Evolutionary conservation across 768 basidiomycete species (phyloP).

Genomic region (Boletellus sp.): DNA sequence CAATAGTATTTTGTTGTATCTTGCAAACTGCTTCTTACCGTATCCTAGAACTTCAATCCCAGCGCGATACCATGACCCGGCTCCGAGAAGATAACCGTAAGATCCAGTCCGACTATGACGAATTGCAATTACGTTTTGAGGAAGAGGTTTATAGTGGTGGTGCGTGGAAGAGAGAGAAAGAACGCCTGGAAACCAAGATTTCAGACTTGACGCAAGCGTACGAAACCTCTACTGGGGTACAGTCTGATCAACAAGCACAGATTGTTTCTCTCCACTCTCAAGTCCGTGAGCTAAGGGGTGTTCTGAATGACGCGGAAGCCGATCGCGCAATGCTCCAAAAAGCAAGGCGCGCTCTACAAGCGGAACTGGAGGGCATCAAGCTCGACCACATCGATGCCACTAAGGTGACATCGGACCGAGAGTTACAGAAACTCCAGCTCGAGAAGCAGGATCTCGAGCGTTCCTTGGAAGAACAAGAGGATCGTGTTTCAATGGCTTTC

Average conservation of each 20-base stretch:
- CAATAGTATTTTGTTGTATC: slow-evolving; percentile 1
- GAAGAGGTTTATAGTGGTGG: slow-evolving; percentile 75
- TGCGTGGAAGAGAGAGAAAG: slow-evolving; percentile 86
- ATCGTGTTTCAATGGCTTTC: slow-evolving; percentile 65
- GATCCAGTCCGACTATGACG: slow-evolving; percentile 70
- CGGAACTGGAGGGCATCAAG: slow-evolving; percentile 78
- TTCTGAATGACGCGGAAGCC: slow-evolving; percentile 82
- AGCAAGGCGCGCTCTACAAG: slow-evolving; percentile 74
- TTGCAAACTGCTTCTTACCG: slow-evolving; percentile 4
- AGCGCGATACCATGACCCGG: slow-evolving; percentile 70
- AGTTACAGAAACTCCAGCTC: slow-evolving; percentile 69
- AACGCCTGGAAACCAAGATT: slow-evolving; percentile 82
- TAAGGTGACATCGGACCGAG: slow-evolving; percentile 67
- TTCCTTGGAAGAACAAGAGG: slow-evolving; percentile 73
- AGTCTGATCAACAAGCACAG: slow-evolving; percentile 79
- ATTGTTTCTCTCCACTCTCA: slow-evolving; percentile 83
- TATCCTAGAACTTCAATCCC: slow-evolving; percentile 64
- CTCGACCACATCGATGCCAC: slow-evolving; percentile 66
- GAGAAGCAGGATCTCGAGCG: slow-evolving; percentile 82
- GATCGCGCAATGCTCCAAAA: slow-evolving; percentile 77
- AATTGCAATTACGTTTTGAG: slow-evolving; percentile 69
- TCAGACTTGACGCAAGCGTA: slow-evolving; percentile 69
- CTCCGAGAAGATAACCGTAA: slow-evolving; percentile 80
- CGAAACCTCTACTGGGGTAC: slow-evolving; percentile 65
- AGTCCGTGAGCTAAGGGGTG: slow-evolving; percentile 75